Conservation (phyloP, 2,329 filamentous ascomycete species). For the Gliomastix tumulicola region DNA sequence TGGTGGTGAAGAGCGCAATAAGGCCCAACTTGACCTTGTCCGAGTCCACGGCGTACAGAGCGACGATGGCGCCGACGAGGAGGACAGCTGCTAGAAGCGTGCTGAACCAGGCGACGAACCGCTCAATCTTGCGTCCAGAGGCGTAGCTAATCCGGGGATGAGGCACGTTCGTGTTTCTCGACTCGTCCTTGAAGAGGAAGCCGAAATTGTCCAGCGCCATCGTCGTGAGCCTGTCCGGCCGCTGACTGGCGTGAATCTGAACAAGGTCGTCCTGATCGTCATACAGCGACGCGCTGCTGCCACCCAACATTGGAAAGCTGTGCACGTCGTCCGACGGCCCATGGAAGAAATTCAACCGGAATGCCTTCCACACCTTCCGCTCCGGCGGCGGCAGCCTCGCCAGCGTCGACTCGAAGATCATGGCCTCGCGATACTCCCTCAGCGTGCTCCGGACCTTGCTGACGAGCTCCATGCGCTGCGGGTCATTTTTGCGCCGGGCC, state of each 20-base stretch:
- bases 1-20: slow-evolving; percentile 2
- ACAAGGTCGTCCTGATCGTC: too few species aligned
- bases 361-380: too few species aligned
- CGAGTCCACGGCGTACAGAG: slow-evolving; percentile 1
- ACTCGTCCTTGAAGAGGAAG: neutral
- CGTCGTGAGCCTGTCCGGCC: too few species aligned
- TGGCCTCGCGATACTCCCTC: slow-evolving; percentile 1
- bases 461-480: neutral
- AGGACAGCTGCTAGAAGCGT: slow-evolving; percentile 1
- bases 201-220: neutral
- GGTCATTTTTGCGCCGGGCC: neutral
- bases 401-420: neutral
- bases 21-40: slow-evolving; percentile 26
- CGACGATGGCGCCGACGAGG: slow-evolving; percentile 1
- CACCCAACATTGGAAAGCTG: too few species aligned
- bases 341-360: too few species aligned
- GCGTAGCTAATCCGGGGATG: neutral
- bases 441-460: neutral
- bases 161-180: neutral
- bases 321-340: too few species aligned
- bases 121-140: neutral
- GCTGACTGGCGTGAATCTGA: too few species aligned
- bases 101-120: slow-evolving; percentile 1
- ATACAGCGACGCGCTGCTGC: too few species aligned
- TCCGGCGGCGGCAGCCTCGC: too few species aligned